Percentiles rank a stretch among this genome's conserved stretches.
Evolutionary conservation across 495 filamentous ascomycete genomes (phyloP).

Genomic region (Talaromyces stipitatus): DNA sequence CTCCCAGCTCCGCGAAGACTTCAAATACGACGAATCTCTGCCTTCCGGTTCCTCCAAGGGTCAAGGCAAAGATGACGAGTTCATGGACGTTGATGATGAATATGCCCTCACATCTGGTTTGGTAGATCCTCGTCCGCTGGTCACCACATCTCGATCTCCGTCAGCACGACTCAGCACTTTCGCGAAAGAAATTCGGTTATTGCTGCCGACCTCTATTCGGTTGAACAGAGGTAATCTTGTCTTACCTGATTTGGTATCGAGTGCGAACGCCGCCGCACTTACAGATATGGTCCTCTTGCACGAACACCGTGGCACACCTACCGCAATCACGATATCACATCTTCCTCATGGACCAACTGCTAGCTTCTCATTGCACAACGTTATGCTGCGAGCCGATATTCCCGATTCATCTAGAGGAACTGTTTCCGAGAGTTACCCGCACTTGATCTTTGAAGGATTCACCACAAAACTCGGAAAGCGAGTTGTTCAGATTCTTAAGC

Average conservation of each 20-base stretch:
- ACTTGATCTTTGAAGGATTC: conserved; percentile 94
- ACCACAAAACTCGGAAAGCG: conserved; percentile 71
- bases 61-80: conserved; percentile 27
- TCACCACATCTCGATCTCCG: conserved; percentile 86
- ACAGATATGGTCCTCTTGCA: conserved; percentile 84
- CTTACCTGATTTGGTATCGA: conserved; percentile 72
- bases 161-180: conserved; percentile 79
- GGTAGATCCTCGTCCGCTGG: conserved; percentile 78
- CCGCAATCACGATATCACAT: conserved; percentile 82
- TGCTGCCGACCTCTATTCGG: conserved; percentile 84
- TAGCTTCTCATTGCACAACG: conserved; percentile 88
- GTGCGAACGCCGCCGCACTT: conserved; percentile 68
- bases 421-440: conserved; percentile 88
- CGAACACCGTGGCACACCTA: conserved; percentile 90
- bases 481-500: conserved; percentile 85
- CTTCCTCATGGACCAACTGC: conserved; percentile 91
- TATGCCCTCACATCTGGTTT: conserved; percentile 79
- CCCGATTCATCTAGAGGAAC: conserved; percentile 82
- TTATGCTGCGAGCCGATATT: conserved; percentile 88
- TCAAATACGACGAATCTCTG: conserved; percentile 83
- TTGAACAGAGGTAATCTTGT: conserved; percentile 89
- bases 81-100: conserved; percentile 86
- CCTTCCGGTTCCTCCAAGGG: conserved; percentile 47
- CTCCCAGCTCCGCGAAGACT: conserved; percentile 75
- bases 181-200: conserved; percentile 88